phyloP scores from a whole-genome alignment of 1,284 basidiomycete genomes.

The Ganoderma sinense region DNA sequence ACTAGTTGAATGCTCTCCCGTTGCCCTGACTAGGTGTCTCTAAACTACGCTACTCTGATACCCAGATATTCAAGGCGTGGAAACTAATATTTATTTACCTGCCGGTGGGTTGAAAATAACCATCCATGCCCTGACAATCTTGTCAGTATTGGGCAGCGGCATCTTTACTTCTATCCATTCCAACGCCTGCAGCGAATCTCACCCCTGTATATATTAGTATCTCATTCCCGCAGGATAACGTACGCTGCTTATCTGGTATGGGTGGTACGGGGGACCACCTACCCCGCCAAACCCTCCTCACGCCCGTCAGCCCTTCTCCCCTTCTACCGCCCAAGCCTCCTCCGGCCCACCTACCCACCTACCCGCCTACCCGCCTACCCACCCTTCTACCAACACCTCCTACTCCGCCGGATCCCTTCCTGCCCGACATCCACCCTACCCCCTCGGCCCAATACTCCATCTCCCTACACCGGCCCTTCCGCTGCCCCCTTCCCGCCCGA shows the following conservation, averaged over 20 bases:
- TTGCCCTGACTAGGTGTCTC: no score
- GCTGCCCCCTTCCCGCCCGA: no score
- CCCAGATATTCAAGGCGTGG: not conserved
- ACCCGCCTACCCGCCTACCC: no score
- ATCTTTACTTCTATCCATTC: not conserved
- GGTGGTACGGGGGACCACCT: not conserved
- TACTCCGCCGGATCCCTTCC: no score
- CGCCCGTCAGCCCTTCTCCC: not conserved
- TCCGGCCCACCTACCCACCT: not conserved
- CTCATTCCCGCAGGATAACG: not conserved
- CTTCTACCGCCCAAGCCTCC: not conserved
- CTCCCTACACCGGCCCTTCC: no score
- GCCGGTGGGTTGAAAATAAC: not conserved
- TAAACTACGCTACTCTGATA: not conserved
- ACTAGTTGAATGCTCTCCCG: no score
- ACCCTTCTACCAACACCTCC: no score
- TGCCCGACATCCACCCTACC: no score
- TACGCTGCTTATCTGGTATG: not conserved
- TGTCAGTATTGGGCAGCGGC: not conserved
- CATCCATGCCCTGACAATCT: not conserved
- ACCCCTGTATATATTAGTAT: not conserved
- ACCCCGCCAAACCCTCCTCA: not conserved
- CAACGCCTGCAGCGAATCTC: not conserved
- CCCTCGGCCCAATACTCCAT: no score
- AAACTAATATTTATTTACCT: not conserved